Evolutionary conservation across 352 stramenopile genomes (phyloP).

Genomic region (Pythium coloratum): DNA sequence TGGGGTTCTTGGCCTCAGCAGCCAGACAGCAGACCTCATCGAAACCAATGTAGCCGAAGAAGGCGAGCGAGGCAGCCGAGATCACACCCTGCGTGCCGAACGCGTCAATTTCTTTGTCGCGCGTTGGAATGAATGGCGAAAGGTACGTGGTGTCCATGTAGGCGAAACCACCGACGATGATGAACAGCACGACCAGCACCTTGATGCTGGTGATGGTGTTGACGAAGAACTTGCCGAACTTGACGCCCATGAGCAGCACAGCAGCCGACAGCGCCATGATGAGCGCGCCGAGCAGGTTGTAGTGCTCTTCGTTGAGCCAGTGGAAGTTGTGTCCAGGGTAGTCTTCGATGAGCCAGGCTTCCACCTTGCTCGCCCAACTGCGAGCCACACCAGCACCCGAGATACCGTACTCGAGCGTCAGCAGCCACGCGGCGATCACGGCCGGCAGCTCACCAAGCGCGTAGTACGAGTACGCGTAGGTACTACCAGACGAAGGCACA

Average conservation of each 20-base stretch:
- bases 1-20: conserved; percentile 74
- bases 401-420: conserved; percentile 94
- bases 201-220: conserved; percentile 87
- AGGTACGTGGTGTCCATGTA: conserved; percentile 85
- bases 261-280: conserved; percentile 71
- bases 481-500: conserved; percentile 87
- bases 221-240: conserved; percentile 89
- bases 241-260: conserved; percentile 81
- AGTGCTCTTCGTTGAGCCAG: conserved; percentile 64
- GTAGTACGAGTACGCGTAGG: conserved; percentile 93
- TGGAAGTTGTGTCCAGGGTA: conserved; percentile 39
- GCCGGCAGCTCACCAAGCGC: conserved; percentile 92
- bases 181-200: conserved; percentile 88
- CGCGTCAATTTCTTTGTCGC: conserved; percentile 22
- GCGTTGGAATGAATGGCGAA: conserved; percentile 72
- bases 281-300: conserved; percentile 59
- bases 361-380: conserved; percentile 91
- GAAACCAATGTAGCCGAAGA: conserved; percentile 96
- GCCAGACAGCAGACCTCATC: conserved; percentile 93
- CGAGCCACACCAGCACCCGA: conserved; percentile 89
- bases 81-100: conserved; percentile 71
- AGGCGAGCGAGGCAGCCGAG: conserved; percentile 79
- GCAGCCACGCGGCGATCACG: conserved; percentile 81
- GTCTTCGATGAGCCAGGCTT: conserved; percentile 58
- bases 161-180: conserved; percentile 87